Conservation (phyloP, 2,329 filamentous ascomycete species). For the Hawksworthiomyces lignivorus region DNA sequence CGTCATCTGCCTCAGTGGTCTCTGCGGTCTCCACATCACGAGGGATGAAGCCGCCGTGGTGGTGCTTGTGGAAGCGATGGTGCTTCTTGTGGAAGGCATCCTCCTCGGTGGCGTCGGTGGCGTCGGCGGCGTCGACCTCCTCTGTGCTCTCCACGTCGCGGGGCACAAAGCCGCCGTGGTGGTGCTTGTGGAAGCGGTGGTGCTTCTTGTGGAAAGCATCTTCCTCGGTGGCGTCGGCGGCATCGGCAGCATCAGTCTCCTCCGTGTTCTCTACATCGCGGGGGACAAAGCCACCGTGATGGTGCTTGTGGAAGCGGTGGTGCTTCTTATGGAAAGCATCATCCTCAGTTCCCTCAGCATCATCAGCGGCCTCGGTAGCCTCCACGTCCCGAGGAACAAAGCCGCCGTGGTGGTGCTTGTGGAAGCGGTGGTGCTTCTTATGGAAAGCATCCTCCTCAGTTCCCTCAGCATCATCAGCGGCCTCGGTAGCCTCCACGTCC, state of each 20-base stretch:
- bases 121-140: background rate
- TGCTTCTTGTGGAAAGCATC: background rate
- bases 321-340: background rate
- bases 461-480: background rate
- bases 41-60: too few relatives aligned
- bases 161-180: background rate
- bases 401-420: background rate
- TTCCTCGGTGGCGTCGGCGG: background rate
- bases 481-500: background rate
- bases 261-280: background rate
- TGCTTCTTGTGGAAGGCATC: background rate
- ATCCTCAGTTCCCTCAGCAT: background rate
- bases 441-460: conserved; percentile 1
- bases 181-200: background rate
- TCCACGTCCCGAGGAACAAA: background rate
- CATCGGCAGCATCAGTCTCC: background rate
- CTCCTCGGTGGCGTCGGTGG: background rate
- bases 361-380: background rate
- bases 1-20: background rate
- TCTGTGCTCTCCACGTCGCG: background rate
- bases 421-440: background rate
- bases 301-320: background rate
- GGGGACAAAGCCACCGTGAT: background rate
- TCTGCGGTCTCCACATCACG: background rate
- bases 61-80: background rate